phyloP scores from a whole-genome alignment of 2,329 filamentous ascomycete genomes.

The Nigrograna mackinnonii region DNA sequence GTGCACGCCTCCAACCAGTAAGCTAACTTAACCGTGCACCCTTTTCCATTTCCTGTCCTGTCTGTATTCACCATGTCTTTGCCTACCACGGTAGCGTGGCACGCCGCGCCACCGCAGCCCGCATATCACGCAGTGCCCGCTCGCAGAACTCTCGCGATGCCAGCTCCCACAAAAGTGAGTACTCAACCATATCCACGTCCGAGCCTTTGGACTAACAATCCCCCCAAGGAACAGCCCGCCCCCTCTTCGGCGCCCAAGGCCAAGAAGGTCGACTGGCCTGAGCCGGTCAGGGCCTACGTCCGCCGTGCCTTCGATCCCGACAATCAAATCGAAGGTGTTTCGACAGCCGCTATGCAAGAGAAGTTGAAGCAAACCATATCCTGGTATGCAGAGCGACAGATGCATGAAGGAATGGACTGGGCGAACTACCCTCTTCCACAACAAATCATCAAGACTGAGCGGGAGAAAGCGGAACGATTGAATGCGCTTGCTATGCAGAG shows the following conservation, averaged over 20 bases:
- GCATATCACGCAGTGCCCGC: slow-evolving; percentile 52
- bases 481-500: slow-evolving; percentile 30
- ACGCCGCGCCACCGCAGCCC: slow-evolving; percentile 31
- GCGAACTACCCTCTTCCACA: slow-evolving; percentile 81
- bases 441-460: slow-evolving; percentile 74
- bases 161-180: slow-evolving; percentile 23
- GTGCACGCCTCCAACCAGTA: not conserved
- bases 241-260: slow-evolving; percentile 35
- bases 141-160: slow-evolving; percentile 39
- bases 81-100: slow-evolving; percentile 31
- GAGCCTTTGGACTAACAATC: slow-evolving; percentile 14
- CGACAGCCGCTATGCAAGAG: slow-evolving; percentile 71
- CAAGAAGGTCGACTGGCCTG: slow-evolving; percentile 75
- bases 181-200: not conserved
- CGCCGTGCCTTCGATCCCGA: slow-evolving; percentile 81
- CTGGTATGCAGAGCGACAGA: slow-evolving; percentile 73
- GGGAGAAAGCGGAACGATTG: slow-evolving; percentile 20
- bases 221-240: slow-evolving; percentile 25
- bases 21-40: not conserved
- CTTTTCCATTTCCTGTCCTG: not conserved
- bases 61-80: slow-evolving; percentile 25
- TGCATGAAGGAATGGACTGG: slow-evolving; percentile 80
- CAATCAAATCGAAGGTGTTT: slow-evolving; percentile 55
- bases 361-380: slow-evolving; percentile 88
- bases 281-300: slow-evolving; percentile 84